Base-by-base conservation (phyloP, 2,329 filamentous ascomycete species). In the Fusarium vanettenii region DNA sequence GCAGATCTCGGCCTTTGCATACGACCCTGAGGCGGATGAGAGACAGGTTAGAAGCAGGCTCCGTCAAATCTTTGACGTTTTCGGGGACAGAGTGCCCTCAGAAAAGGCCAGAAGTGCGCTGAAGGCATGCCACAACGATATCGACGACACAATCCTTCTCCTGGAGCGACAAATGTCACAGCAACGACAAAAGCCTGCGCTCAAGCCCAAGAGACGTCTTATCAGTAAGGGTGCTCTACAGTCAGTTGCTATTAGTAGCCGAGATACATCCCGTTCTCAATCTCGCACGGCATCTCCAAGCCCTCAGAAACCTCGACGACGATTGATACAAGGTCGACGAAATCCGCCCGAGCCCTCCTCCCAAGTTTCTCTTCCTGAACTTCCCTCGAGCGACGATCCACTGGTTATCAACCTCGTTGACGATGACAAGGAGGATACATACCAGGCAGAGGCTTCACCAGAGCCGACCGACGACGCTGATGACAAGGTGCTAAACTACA, bases 401-500 rank as follows among this genome's bases (percentile, higher is more conserved):
- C 56, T 83, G 33, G 71, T 82, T 9, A 81, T 85, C 55, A 76
- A 81, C 61, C 76, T 85, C 6, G 77, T 84, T 8, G 82, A 84
- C 18, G 81, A 85, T 33, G 85, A 85, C 60, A 84, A 84, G 41
- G 84, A 85, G 43, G 86, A 87, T 48, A 80, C 81, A 10, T 84
- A 83, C 62, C 78, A 84, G 55, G 83, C 83, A 9, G 81, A 84
- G 66, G 64, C 67, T 18, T 82, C 80, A 7, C 80, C 81, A 10
- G 72, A 74, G 9, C 76, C 73, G 1, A 76, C 62, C 5, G 74
- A 80, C 6, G 80, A 83, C n/a, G 82, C 82, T 43, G 81, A 81
- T 43, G 81, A 83, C 57, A 81, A 82, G 59, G 89, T 98, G 8
- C 86, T 98, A 31, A 88, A 91, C 9, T 97, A 95, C 79, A 92